Evolutionary conservation across 1,139 yeast species (phyloP).

Genomic region (Suhomyces coccinellae): DNA sequence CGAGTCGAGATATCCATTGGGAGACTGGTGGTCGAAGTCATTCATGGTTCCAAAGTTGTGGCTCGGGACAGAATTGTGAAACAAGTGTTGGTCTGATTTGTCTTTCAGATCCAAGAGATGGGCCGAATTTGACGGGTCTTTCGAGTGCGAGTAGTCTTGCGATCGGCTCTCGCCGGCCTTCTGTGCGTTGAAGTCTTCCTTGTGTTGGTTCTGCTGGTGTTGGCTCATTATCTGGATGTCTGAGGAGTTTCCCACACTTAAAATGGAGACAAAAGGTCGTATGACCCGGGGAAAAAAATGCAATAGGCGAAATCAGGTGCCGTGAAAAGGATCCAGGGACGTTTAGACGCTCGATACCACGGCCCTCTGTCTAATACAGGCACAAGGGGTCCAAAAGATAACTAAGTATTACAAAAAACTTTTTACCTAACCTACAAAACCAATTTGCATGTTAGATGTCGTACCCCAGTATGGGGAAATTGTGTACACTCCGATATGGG

Average conservation of each 20-base stretch:
- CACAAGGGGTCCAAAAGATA: conserved; percentile 1
- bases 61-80: background rate
- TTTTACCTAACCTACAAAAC: conserved; percentile 7
- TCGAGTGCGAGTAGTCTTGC: background rate
- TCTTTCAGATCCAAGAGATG: background rate
- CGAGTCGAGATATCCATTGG: conserved; percentile 44
- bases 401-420: conserved; percentile 2
- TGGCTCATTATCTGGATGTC: conserved; percentile 3
- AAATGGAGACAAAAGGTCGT: background rate
- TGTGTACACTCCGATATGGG: conserved; percentile 3
- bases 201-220: conserved; percentile 1
- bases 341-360: background rate
- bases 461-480: conserved; percentile 9
- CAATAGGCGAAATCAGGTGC: background rate
- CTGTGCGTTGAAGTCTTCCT: conserved; percentile 1
- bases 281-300: background rate
- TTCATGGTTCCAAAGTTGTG: conserved; percentile 2
- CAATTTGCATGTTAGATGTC: conserved; percentile 6
- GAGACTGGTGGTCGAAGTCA: conserved; percentile 25
- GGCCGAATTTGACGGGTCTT: background rate
- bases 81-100: conserved; percentile 1
- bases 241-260: background rate
- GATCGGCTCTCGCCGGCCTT: conserved; percentile 2
- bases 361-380: background rate
- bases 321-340: background rate